Base-by-base conservation (phyloP, 768 basidiomycete species). In the Galerina sulciceps region DNA sequence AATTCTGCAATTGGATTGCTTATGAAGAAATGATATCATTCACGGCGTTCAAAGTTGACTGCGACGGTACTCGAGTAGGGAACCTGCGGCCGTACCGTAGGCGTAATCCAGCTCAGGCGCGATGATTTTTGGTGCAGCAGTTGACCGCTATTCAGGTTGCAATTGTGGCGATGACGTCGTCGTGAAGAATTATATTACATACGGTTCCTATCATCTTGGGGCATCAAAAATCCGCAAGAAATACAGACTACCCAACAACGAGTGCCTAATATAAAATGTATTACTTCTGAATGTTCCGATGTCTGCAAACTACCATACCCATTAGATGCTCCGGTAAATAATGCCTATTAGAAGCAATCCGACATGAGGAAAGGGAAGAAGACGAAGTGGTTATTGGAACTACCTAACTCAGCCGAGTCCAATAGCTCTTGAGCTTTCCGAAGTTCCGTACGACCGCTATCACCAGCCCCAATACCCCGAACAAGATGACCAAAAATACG, bases 401-500 rank as follows among this genome's bases (percentile, higher is more conserved):
- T 38, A 36, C 49, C 40, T 40, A 14, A 40, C 37, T 51, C n/a
- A 51, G 4, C 18, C 13, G 35, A 14, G 17, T 31, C 44, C 26
- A 53, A 46, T 61, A 61, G 37, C 51, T 40, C 36, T 45, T 61
- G 31, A 59, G 26, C 51, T 59, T 65, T 37, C 54, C 55, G 10
- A 58, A 46, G 15, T 34, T 45, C 61, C 67, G 58, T 13, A 57
- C 48, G 13, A 60, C 18, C 6, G 34, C 58, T 31, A 65, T 55
- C 6, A 63, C 37, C 15, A 67, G 0, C 23, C 57, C 58, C 22
- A 67, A 35, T 2, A 59, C 13, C 8, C 57, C 58, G 36, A 64
- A 64, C 44, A 65, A 45, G 11, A 67, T n/a, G 11, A 53, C 55
- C 20, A 68, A 49, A 37, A 67, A 64, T n/a, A 65, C 36, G 15